phyloP scores from a whole-genome alignment of 2,329 filamentous ascomycete genomes.

The Cadophora gregata region DNA sequence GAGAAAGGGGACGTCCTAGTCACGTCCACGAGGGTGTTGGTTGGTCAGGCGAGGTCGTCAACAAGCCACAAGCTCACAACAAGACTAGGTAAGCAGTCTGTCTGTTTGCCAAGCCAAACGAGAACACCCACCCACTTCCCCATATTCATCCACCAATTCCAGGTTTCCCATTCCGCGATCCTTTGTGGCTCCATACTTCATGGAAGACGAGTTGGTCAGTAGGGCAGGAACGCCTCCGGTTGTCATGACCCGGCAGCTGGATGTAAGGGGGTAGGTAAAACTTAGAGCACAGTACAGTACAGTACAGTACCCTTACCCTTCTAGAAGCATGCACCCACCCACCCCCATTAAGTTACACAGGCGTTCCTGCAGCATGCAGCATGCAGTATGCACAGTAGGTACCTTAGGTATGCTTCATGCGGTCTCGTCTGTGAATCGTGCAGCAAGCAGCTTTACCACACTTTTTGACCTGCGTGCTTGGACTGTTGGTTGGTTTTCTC shows the following conservation, averaged over 20 bases:
- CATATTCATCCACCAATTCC: neutral
- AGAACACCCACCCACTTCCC: neutral
- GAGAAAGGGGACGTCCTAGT: too few relatives aligned
- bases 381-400: too few relatives aligned
- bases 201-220: neutral
- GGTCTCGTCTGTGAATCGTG: too few relatives aligned
- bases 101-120: neutral
- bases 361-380: conserved; percentile 10
- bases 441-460: too few relatives aligned
- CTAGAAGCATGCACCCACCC: neutral
- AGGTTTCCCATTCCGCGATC: neutral
- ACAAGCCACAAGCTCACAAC: conserved; percentile 4
- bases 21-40: neutral
- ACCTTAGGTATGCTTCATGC: too few relatives aligned
- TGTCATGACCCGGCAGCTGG: too few relatives aligned
- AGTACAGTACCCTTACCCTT: too few relatives aligned
- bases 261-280: too few relatives aligned
- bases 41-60: too few relatives aligned
- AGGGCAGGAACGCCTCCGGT: neutral
- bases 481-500: conserved; percentile 6
- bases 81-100: too few relatives aligned
- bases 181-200: neutral
- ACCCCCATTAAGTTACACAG: too few relatives aligned
- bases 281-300: too few relatives aligned
- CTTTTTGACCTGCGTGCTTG: neutral